Percentiles rank a stretch among this genome's conserved stretches.
Conservation (phyloP, 2,329 filamentous ascomycete species). For the Penicillium sp. region DNA sequence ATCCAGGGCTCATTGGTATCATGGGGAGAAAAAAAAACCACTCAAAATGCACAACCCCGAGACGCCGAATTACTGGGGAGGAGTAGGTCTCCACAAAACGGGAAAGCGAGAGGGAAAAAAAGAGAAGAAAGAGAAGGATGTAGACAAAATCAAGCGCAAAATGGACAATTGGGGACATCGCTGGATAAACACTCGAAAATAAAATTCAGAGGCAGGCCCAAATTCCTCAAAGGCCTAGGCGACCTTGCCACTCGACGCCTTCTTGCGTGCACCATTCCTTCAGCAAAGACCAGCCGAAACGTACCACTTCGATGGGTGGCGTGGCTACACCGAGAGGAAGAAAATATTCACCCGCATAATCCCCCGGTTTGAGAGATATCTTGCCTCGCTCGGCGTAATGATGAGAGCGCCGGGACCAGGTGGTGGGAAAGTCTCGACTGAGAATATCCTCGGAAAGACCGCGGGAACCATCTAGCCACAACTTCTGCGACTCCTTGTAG, state of each 20-base stretch:
- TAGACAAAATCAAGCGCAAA: constrained; percentile 12
- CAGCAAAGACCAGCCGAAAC: constrained; percentile 53
- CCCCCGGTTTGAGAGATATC: constrained; percentile 40
- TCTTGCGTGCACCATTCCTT: constrained; percentile 55
- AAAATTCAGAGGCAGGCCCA: background rate
- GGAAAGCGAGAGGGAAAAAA: background rate
- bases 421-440: constrained; percentile 49
- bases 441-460: constrained; percentile 51
- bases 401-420: constrained; percentile 51
- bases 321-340: constrained; percentile 53
- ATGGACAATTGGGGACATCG: constrained; percentile 8
- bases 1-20: constrained; percentile 42
- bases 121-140: constrained; percentile 10
- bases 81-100: background rate
- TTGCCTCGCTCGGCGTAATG: constrained; percentile 46
- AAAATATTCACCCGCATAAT: constrained; percentile 48
- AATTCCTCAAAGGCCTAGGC: constrained; percentile 45
- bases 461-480: constrained; percentile 53
- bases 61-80: constrained; percentile 20
- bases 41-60: constrained; percentile 17
- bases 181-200: background rate
- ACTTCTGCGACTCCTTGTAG: constrained; percentile 48
- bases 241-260: constrained; percentile 52
- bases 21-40: constrained; percentile 30
- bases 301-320: constrained; percentile 52